Evolutionary conservation across 2,329 filamentous ascomycete genomes (phyloP), one percentile per base, ranked within the genome.

Genomic region (Fusarium luffae): DNA sequence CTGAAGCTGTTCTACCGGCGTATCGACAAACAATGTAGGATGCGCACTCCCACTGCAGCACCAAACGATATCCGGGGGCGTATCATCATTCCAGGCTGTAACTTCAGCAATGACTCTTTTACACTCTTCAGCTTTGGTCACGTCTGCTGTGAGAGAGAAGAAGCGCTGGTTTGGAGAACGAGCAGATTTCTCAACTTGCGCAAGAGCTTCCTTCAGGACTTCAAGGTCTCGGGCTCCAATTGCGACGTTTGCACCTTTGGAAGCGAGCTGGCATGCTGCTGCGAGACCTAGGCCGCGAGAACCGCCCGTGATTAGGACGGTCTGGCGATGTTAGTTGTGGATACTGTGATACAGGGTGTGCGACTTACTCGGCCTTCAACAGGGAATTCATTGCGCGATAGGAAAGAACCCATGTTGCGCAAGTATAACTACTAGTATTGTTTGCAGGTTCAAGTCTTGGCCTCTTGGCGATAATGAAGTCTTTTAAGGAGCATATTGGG

Each of bases 41-140:
- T 70, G 67, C 1, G 67, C 67, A 8, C 67, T 70, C 18, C 67
- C 67, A 30, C 67, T 70, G 4, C 67, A 70, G 10, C 67, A 70
- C 67, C 67, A 70, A 2, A 70, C 67, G 4, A 70, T 5, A 23
- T 54, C 67, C 0, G 58, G 67, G 0, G 67, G 46, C 5, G 18
- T 51, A 13, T 43, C 50, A 14, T 64, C 30, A 6, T 70, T 70
- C 67, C 67, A 70, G 1, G 47, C 54, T 12, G 67, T 57, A 0
- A 63, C 58, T 40, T 70, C 32, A 2, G 67, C 32, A 14, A 70
- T 44, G 2, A 70, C 43, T 10, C 63, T 59, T 12, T 50, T 30
- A 5, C 67, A 70, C n/a, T 70, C 67, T 0, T 50, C 3, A 8
- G 63, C 67, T 27, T 50, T 54, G 2, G 63, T 70, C 13, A 60